Evolutionary conservation across 768 basidiomycete species (phyloP).

Genomic region (Trametes villosa): DNA sequence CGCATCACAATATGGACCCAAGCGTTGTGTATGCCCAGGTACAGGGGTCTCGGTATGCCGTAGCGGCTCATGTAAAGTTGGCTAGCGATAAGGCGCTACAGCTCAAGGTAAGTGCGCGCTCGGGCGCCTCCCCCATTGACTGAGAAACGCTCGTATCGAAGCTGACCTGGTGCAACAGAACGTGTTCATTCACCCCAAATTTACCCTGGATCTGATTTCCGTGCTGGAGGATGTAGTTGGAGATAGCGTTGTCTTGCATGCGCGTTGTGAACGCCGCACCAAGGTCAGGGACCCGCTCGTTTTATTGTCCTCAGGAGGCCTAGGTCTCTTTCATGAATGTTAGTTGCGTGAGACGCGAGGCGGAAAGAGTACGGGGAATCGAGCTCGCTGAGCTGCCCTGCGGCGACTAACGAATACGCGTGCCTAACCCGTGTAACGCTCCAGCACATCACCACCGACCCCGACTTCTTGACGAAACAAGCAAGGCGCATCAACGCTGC

Average conservation of each 20-base stretch:
- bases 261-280: background rate
- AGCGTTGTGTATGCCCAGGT: too few relatives aligned
- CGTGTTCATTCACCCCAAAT: background rate
- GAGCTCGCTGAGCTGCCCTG: too few relatives aligned
- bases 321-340: too few relatives aligned
- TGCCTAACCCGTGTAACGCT: too few relatives aligned
- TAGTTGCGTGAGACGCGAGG: too few relatives aligned
- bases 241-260: background rate
- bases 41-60: too few relatives aligned
- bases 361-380: too few relatives aligned
- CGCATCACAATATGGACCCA: too few relatives aligned
- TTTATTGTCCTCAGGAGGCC: background rate
- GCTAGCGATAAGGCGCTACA: too few relatives aligned
- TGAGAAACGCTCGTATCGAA: background rate
- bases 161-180: background rate
- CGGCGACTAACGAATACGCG: too few relatives aligned
- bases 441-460: too few relatives aligned
- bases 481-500: background rate
- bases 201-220: background rate
- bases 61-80: too few relatives aligned
- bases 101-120: background rate
- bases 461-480: background rate
- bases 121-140: background rate
- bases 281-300: background rate
- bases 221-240: background rate